phyloP scores from a whole-genome alignment of 2,329 filamentous ascomycete genomes.

The Lecanoromycetidae sp. region DNA sequence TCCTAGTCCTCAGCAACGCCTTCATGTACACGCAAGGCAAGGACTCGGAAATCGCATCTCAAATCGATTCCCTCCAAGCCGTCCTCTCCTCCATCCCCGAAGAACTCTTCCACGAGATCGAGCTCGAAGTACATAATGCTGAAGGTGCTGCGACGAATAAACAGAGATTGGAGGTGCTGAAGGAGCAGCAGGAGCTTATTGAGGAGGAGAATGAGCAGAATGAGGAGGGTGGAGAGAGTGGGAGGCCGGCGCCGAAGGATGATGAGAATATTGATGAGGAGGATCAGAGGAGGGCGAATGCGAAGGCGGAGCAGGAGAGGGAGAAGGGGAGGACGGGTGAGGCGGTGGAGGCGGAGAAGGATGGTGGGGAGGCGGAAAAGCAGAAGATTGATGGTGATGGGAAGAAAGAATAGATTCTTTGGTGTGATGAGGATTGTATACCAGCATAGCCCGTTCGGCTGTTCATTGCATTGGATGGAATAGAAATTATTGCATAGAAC shows the following conservation, averaged over 20 bases:
- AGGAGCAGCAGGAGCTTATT: slow-evolving; percentile 96
- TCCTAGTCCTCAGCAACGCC: slow-evolving; percentile 90
- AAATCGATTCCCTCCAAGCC: slow-evolving; percentile 85
- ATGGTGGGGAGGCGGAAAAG: slow-evolving; percentile 36
- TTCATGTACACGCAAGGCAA: slow-evolving; percentile 92
- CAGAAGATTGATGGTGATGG: background rate
- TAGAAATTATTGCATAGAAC: background rate
- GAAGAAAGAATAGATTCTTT: slow-evolving; percentile 16
- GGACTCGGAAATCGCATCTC: slow-evolving; percentile 68
- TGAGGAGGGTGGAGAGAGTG: slow-evolving; percentile 63
- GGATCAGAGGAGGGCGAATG: slow-evolving; percentile 47
- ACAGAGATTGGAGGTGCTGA: slow-evolving; percentile 93
- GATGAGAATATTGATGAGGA: slow-evolving; percentile 91
- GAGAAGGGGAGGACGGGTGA: slow-evolving; percentile 36
- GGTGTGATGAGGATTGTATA: background rate
- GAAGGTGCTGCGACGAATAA: slow-evolving; percentile 98
- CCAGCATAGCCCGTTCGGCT: background rate
- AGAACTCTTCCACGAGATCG: slow-evolving; percentile 98
- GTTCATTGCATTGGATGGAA: background rate
- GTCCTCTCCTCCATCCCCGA: slow-evolving; percentile 92
- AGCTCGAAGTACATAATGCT: slow-evolving; percentile 91
- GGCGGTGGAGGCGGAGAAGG: slow-evolving; percentile 44
- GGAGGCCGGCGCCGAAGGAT: slow-evolving; percentile 66
- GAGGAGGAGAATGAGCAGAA: slow-evolving; percentile 93
- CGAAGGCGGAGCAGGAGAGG: slow-evolving; percentile 28